Conservation (phyloP, 2,329 filamentous ascomycete species). For the Talaromyces sp. region DNA sequence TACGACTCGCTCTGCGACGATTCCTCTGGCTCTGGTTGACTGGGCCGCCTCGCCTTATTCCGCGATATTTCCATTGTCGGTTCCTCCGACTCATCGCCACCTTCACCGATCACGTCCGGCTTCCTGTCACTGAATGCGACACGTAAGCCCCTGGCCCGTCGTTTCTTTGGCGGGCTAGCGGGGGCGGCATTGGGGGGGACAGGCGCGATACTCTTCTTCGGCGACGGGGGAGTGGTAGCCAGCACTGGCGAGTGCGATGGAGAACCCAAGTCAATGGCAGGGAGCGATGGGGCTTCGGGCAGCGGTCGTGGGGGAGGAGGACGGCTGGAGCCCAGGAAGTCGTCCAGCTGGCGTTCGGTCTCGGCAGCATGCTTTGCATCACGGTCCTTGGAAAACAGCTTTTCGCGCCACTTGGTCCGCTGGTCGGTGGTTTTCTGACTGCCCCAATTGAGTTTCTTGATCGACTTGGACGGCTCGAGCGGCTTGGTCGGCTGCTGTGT, state of each 20-base stretch:
- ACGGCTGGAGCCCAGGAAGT: slow-evolving; percentile 54
- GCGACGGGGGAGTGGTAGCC: slow-evolving; percentile 16
- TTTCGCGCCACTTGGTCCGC: slow-evolving; percentile 44
- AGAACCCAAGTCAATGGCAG: background rate
- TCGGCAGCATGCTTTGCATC: slow-evolving; percentile 26
- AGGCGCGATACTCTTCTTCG: slow-evolving; percentile 15
- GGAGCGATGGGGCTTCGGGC: slow-evolving; percentile 19
- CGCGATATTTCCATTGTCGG: slow-evolving; percentile 68
- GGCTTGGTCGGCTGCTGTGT: slow-evolving; percentile 28
- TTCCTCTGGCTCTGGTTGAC: background rate
- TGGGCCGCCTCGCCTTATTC: slow-evolving; percentile 25
- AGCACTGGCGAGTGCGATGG: slow-evolving; percentile 27
- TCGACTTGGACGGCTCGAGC: slow-evolving; percentile 12
- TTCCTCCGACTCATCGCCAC: slow-evolving; percentile 77
- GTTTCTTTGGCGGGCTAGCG: slow-evolving; percentile 24
- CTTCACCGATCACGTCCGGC: slow-evolving; percentile 83
- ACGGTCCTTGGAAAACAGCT: slow-evolving; percentile 43
- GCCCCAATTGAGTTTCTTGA: slow-evolving; percentile 11
- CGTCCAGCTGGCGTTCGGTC: slow-evolving; percentile 47
- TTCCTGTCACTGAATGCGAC: slow-evolving; percentile 70
- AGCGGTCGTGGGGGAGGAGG: slow-evolving; percentile 27
- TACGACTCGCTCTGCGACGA: background rate
- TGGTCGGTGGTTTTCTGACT: slow-evolving; percentile 16
- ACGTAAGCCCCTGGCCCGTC: slow-evolving; percentile 60
- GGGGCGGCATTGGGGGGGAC: background rate